Base-by-base conservation (phyloP, 208 protist genomes). In the Leishmania braziliensis region DNA sequence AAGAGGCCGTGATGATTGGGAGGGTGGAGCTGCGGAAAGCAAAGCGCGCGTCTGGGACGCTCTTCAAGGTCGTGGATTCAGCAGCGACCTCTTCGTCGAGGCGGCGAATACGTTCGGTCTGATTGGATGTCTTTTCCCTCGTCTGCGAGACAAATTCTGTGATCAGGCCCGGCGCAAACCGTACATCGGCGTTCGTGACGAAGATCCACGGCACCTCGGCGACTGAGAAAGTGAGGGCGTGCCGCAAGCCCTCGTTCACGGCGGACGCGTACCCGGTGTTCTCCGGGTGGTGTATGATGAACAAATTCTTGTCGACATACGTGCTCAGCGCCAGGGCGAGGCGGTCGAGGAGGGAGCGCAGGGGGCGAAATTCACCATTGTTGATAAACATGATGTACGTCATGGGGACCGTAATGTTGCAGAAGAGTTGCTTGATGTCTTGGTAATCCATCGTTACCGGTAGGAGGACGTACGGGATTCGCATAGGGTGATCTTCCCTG, bases 331-430 rank as follows among this genome's bases (percentile, higher is more conserved):
- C 29, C 0, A 16, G 2, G 39, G 77, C 79, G 3, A 83, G 53
- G 12, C 77, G 78, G 16, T 83, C 68, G 14, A 88, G 65, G 2
- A 85, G 73, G 3, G 66, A 23, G 0, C 77, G 51, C 5, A 90
- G 51, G 0, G 80, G 80, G 1, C 50, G 53, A 23, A 86, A 86
- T 33, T 82, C 58, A 53, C 84, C 87, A 68, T 84, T 90, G 69
- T 88, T 80, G 46, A 90, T 83, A 5, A 86, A 68, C 87, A 86
- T 88, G 56, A 90, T 63, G 75, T 85, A 82, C 56, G 77, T 84
- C n/a, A 90, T 81, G 29, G 84, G 84, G 8, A 39, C 79, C 2
- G 79, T 81, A 8, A 86, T 74, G 62, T 87, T 83, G 77, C 87
- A 90, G 63, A 90, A 81, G 53, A 86, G 77, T 8, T 82, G 56